A percentile compares a stretch with the other conserved stretches of the same genome.
Conservation (phyloP, 352 stramenopile genomes). For the Phytophthora tubulina region DNA sequence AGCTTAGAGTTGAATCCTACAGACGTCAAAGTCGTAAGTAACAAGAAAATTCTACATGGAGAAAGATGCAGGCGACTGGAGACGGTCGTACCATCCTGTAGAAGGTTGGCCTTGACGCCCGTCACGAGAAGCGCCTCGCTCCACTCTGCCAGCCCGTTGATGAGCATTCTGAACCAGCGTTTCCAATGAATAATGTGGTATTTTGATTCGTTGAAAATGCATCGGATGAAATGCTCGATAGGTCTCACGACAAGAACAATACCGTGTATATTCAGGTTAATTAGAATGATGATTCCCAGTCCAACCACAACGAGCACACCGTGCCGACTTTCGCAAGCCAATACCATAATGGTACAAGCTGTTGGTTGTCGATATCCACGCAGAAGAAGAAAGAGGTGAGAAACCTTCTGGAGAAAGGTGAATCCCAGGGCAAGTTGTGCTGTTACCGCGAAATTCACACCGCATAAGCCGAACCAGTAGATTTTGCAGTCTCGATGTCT, state of each 20-base stretch:
- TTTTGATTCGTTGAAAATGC: slow-evolving; percentile 32
- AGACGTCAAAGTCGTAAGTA: neutral
- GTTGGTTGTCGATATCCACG: neutral
- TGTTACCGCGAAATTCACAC: neutral
- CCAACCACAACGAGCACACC: no score
- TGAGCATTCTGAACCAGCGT: slow-evolving; percentile 40
- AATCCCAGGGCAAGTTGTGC: no score
- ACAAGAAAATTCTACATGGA: neutral
- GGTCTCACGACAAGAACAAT: no score
- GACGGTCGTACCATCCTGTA: slow-evolving; percentile 44
- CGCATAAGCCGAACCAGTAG: neutral
- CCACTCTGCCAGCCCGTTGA: slow-evolving; percentile 57
- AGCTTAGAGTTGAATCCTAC: slow-evolving; percentile 57
- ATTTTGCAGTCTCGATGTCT: neutral
- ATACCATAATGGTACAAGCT: no score
- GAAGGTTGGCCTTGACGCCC: slow-evolving; percentile 44
- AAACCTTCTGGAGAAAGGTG: neutral
- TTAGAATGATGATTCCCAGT: no score
- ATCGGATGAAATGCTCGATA: neutral
- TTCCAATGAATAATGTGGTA: slow-evolving; percentile 17
- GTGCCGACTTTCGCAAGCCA: no score
- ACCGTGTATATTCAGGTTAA: no score
- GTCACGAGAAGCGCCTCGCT: slow-evolving; percentile 40
- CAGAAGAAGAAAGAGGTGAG: neutral
- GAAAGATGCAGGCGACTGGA: neutral